phyloP scores from a whole-genome alignment of 1,284 basidiomycete species.

The Puccinia horiana region DNA sequence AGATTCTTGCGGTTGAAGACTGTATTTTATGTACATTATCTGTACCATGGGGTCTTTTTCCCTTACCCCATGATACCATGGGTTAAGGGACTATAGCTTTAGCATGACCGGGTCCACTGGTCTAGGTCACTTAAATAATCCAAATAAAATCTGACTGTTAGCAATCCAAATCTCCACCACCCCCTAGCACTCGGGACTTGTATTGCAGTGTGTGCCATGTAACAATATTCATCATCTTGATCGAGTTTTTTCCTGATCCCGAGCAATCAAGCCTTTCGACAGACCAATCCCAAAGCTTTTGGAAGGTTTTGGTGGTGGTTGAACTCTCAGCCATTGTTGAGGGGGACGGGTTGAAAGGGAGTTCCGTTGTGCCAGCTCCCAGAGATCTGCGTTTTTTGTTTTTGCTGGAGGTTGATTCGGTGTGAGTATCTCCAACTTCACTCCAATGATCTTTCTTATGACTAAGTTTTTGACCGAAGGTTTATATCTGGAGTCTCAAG shows the following conservation, averaged over 20 bases:
- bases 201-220: too few species aligned
- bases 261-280: slow-evolving; percentile 55
- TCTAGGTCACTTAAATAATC: too few species aligned
- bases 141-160: too few species aligned
- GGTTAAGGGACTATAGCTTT: too few species aligned
- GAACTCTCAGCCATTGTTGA: slow-evolving; percentile 34
- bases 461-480: slow-evolving; percentile 22
- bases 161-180: too few species aligned
- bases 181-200: too few species aligned
- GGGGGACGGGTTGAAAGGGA: slow-evolving; percentile 58
- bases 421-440: background rate
- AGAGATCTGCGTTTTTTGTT: slow-evolving; percentile 53
- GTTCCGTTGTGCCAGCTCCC: slow-evolving; percentile 62
- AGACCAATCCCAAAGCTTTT: slow-evolving; percentile 57
- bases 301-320: slow-evolving; percentile 13
- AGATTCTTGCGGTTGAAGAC: too few species aligned
- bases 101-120: too few species aligned
- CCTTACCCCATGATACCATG: too few species aligned
- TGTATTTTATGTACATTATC: too few species aligned
- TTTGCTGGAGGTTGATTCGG: background rate
- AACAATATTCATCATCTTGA: too few species aligned
- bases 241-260: slow-evolving; percentile 56
- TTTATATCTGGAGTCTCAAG: slow-evolving; percentile 17
- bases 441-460: background rate
- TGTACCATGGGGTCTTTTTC: too few species aligned